These are phyloP conservation scores for Ensete glaucum DNA, from an alignment of 176 grass and related monocot genomes.

Conservation along the genomic window DNA sequence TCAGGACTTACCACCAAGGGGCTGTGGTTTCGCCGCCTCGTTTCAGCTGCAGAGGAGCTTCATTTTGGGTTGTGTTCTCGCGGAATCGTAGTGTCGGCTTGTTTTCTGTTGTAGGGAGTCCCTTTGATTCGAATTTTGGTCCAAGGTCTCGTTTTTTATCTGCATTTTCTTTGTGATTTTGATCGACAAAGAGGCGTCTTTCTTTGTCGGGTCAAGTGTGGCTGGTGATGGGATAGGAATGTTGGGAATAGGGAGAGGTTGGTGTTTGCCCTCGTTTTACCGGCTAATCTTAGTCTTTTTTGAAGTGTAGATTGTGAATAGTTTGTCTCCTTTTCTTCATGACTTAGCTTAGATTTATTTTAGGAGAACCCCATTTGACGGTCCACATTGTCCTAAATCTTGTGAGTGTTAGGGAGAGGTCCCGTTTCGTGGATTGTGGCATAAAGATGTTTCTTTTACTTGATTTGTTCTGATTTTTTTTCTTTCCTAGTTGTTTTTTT, in stretches of 20 bases:
- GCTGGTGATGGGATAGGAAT: neutral
- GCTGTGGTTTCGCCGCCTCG: neutral
- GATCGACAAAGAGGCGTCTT: slow-evolving; percentile 8
- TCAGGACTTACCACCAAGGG: neutral
- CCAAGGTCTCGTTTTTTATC: slow-evolving; percentile 4
- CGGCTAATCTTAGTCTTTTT: neutral
- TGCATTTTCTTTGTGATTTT: slow-evolving; percentile 1
- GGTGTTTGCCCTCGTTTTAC: neutral
- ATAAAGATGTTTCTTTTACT: neutral
- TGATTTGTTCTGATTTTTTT: neutral
- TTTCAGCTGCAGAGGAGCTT: neutral
- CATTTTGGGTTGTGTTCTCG: slow-evolving; percentile 2
- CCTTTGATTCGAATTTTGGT: neutral
- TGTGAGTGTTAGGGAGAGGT: neutral
- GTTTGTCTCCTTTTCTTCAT: neutral
- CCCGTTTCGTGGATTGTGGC: neutral
- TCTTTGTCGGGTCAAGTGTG: neutral
- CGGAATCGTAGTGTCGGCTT: neutral
- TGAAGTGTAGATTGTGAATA: neutral
- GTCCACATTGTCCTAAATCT: neutral
- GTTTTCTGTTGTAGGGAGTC: neutral
- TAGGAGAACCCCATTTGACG: neutral
- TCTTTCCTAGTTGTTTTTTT: neutral
- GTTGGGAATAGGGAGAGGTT: neutral
- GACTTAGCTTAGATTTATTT: too few species aligned